Evolutionary conservation across 2,329 filamentous ascomycete species (phyloP), one percentile per base, ranked within the genome.

Genomic region (Mollisia scopiformis): DNA sequence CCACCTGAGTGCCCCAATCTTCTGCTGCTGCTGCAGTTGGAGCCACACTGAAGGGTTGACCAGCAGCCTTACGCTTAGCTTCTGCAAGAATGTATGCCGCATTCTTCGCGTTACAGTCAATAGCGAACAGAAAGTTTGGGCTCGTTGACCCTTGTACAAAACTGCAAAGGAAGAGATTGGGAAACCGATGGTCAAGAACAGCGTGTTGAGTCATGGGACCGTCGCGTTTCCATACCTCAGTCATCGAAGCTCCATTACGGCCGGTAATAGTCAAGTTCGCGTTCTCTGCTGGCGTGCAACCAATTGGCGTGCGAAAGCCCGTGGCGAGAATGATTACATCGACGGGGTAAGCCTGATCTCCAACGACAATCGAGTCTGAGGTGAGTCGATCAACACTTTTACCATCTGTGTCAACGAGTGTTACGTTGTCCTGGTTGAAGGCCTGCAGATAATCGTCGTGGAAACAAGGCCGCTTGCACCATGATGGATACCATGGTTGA

Each of bases 391-490:
- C 75, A 2, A 86, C 71, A 6, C 85, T 84, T 62, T 79, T 77
- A 4, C 82, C 84, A 30, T 82, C 73, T 0, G 85, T 88, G 69
- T 89, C 84, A 16, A 89, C 76, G 0, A 90, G 80, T 6, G 78
- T 77, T 3, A 90, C 86, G 66, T 86, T 82, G 0, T 78, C 72
- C 30, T 69, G 70, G 72, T 90, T 90, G 78, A 89, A 89, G 0
- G 80, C 66, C 2, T 77, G 68, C 0, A 89, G 78, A 66, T 86
- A 88, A 5, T 80, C 78, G 66, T 88, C 84, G 72, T 84, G 84
- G 72, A 88, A 88, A 41, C 77, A 81, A 0, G 86, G 85, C 0
- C 87, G 80, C 71, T 89, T 89, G 76, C 87, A 89, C 80, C 82
- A 87, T 0, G 74, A 73, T 0, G 82, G 79, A 68, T 88, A 89